Conservation (phyloP, 495 filamentous ascomycete species). For the Halenospora varia region DNA sequence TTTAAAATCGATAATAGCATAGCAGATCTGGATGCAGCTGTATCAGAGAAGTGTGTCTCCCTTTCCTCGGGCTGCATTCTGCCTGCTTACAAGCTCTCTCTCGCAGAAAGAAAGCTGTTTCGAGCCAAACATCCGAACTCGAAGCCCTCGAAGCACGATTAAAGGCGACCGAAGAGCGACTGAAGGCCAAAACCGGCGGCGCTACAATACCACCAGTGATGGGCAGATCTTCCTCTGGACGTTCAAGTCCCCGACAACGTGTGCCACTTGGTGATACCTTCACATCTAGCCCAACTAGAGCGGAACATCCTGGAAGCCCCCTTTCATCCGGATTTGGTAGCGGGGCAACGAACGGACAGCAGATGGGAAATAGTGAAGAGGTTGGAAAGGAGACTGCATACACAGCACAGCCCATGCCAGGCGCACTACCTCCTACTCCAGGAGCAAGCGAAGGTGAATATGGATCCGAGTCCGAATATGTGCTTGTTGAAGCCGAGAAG, state of each 20-base stretch:
- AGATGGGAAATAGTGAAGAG: constrained; percentile 10
- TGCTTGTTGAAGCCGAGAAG: constrained; percentile 15
- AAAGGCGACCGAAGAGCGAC: constrained; percentile 76
- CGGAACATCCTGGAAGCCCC: constrained; percentile 13
- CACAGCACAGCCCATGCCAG: constrained; percentile 41
- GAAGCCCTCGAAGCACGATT: constrained; percentile 80
- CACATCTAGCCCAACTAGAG: constrained; percentile 16
- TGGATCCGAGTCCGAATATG: constrained; percentile 24
- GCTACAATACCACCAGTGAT: constrained; percentile 1
- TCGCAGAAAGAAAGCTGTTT: constrained; percentile 63
- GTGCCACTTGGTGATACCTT: constrained; percentile 31
- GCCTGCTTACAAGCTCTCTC: constrained; percentile 27
- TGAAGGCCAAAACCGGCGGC: constrained; percentile 43
- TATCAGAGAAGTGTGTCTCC: constrained; percentile 77
- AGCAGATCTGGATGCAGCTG: constrained; percentile 67
- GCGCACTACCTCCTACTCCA: constrained; percentile 50
- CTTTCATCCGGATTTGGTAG: constrained; percentile 25
- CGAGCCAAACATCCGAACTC: constrained; percentile 72
- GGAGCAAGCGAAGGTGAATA: constrained; percentile 56
- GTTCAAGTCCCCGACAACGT: constrained; percentile 27
- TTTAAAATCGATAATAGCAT: constrained; percentile 82
- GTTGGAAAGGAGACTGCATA: constrained; percentile 7
- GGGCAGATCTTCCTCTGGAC: too few relatives aligned
- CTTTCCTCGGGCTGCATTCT: background rate
- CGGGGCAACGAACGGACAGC: constrained; percentile 24